Percentiles rank a stretch among this genome's conserved stretches.
phyloP scores from a whole-genome alignment of 2,329 filamentous ascomycete genomes.

The Pestalotiopsis sp. region DNA sequence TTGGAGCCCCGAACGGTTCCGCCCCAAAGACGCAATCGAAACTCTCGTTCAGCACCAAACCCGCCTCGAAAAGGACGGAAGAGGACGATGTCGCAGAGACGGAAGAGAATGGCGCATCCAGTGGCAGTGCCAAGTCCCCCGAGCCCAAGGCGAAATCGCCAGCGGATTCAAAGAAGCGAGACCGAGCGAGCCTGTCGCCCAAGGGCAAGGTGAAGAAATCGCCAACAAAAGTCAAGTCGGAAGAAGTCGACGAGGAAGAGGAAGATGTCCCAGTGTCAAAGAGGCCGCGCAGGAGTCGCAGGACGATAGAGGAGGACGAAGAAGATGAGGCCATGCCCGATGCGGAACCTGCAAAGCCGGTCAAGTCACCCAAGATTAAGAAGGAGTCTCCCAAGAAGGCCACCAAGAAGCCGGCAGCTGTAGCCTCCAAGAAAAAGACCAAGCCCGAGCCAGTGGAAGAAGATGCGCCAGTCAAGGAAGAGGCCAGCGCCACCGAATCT shows the following conservation, averaged over 20 bases:
- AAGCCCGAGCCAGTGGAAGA: conserved; percentile 27
- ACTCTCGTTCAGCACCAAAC: conserved; percentile 71
- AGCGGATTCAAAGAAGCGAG: conserved; percentile 50
- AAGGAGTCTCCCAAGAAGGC: conserved; percentile 25
- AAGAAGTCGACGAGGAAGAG: conserved; percentile 35
- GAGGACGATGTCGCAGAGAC: conserved; percentile 21
- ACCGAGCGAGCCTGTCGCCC: conserved; percentile 29
- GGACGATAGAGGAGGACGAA: conserved; percentile 54
- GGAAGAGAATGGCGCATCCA: conserved; percentile 24
- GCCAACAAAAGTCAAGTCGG: conserved; percentile 32
- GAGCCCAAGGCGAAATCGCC: conserved; percentile 37
- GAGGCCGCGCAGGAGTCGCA: conserved; percentile 48
- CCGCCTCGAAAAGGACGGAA: conserved; percentile 37
- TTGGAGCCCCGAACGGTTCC: conserved; percentile 66
- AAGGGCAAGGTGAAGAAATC: conserved; percentile 23
- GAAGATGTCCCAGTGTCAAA: conserved; percentile 25
- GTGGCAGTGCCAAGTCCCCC: conserved; percentile 19
- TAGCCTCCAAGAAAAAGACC: conserved; percentile 24
- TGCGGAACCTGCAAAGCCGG: conserved; percentile 29
- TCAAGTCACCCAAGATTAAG: conserved; percentile 31
- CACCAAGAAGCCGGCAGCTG: conserved; percentile 20
- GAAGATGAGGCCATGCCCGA: conserved; percentile 44
- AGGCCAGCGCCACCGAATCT: conserved; percentile 43
- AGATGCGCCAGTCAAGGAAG: conserved; percentile 44
- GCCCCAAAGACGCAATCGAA: conserved; percentile 73